Base-by-base conservation (phyloP, 2,329 filamentous ascomycete species). In the Chrysosporium keratinophilum region DNA sequence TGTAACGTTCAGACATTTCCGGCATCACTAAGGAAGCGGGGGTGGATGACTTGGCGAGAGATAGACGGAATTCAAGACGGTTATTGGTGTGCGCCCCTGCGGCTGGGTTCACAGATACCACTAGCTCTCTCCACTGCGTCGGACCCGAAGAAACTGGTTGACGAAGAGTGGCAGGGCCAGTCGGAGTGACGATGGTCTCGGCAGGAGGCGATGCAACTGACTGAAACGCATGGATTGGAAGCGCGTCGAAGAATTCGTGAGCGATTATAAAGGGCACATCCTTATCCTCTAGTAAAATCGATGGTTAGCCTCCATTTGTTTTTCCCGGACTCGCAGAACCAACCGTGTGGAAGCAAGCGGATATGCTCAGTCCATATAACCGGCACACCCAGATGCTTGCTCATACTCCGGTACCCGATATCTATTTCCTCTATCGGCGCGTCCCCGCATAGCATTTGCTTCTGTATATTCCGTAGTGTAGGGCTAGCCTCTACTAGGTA, bases 241-340 rank as follows among this genome's bases (percentile, higher is more conserved):
- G 82, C 1, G 93, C 93, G 62, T 98, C 93, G 72, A 98, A 98
- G 76, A 98, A 97, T 67, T 98, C 93, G 68, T 98, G 93, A 3
- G 93, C 93, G 47, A 97, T 81, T 57, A 98, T 95, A 69, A 97
- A 94, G 0, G 93, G 91, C 19, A 83, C 87, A 65, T 85, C 87
- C 56, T 78, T 77, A 19, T 81, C 71, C 57, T 80, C 82, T 84
- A 60, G 49, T 23, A 11, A 11, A 43, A 17, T 23, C 17, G 31
- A 17, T 35, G 5, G 28, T 47, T 49, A 54, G 51, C 41, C 28
- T 19, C 57, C 60, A 56, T 48, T 45, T 54, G 57, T n/a, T 49
- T 54, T 55, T 45, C 60, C 19, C 35, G 23, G 1, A 1, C 15
- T 33, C 53, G 46, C 11, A n/a, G 54, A 28, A 65, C 74, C 61